Conservation (phyloP, 345 rosid species). For the Melastoma malabathricum region DNA sequence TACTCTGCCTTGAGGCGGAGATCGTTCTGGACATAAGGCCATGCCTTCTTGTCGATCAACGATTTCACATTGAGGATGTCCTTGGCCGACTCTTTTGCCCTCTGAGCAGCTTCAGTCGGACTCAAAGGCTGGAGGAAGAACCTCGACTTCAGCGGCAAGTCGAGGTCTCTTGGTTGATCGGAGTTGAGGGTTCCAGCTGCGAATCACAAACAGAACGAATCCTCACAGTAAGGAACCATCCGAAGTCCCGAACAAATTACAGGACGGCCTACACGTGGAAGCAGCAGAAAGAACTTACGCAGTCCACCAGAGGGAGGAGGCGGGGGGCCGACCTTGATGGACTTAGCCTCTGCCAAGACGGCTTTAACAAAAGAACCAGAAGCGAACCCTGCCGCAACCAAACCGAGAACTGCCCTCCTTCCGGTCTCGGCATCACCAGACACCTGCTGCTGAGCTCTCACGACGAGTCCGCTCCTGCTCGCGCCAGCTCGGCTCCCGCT, state of each 20-base stretch:
- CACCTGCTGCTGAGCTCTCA: conserved; percentile 36
- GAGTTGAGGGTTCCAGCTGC: conserved; percentile 90
- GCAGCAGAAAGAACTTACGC: conserved; percentile 33
- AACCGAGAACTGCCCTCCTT: conserved; percentile 60
- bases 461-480: conserved; percentile 24
- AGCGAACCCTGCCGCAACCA: conserved; percentile 61
- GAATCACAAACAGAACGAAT: neutral
- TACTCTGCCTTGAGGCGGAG: conserved; percentile 62
- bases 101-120: conserved; percentile 58
- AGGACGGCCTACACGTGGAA: no score
- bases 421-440: conserved; percentile 43
- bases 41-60: conserved; percentile 75
- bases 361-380: conserved; percentile 60
- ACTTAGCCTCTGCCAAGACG: conserved; percentile 52
- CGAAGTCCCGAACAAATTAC: no score
- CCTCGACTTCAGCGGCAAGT: conserved; percentile 39
- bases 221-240: no score
- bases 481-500: conserved; percentile 13
- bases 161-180: conserved; percentile 73
- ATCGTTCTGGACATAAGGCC: conserved; percentile 84
- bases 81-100: conserved; percentile 82
- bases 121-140: conserved; percentile 58
- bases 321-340: conserved; percentile 83
- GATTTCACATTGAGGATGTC: conserved; percentile 64
- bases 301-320: conserved; percentile 93